phyloP scores from a whole-genome alignment of 2,329 filamentous ascomycete genomes.

The Pseudogymnoascus sp. region DNA sequence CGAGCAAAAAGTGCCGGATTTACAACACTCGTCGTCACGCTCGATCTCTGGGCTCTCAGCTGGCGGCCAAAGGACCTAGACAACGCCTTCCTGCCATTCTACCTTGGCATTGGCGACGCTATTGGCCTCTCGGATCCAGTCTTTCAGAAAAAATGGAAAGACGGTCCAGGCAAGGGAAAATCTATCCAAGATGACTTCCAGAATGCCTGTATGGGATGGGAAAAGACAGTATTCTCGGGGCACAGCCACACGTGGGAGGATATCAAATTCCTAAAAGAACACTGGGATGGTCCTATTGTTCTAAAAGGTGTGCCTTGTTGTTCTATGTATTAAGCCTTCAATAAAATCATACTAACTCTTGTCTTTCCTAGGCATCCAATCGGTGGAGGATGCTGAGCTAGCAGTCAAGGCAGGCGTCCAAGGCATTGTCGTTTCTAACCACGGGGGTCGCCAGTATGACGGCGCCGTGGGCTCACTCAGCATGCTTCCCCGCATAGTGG shows the following conservation, averaged over 20 bases:
- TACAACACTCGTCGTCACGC: constrained; percentile 48
- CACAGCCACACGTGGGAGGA: constrained; percentile 55
- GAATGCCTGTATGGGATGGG: constrained; percentile 53
- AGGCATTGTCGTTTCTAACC: constrained; percentile 52
- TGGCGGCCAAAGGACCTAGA: constrained; percentile 52
- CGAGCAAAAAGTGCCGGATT: constrained; percentile 47
- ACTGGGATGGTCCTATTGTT: constrained; percentile 49
- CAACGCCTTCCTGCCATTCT: constrained; percentile 53
- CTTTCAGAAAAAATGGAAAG: constrained; percentile 44
- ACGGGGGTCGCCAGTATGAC: constrained; percentile 51
- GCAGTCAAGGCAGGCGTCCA: constrained; percentile 47
- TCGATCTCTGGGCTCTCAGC: constrained; percentile 55
- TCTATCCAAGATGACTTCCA: constrained; percentile 41
- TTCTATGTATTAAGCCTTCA: neutral
- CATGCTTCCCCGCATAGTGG: constrained; percentile 48
- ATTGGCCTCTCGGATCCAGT: constrained; percentile 51
- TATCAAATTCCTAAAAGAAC: constrained; percentile 49
- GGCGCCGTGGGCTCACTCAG: constrained; percentile 51
- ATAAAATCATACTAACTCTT: constrained; percentile 53
- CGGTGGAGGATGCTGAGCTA: constrained; percentile 51
- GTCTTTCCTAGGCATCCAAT: constrained; percentile 46
- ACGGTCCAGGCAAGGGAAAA: constrained; percentile 34
- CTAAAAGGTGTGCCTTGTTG: constrained; percentile 30
- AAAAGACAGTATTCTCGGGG: constrained; percentile 56
- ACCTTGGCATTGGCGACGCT: constrained; percentile 49